A percentile compares a stretch with the other conserved stretches of the same genome.
phyloP scores from a whole-genome alignment of 495 filamentous ascomycete genomes.

The Penicillium egyptiacum region DNA sequence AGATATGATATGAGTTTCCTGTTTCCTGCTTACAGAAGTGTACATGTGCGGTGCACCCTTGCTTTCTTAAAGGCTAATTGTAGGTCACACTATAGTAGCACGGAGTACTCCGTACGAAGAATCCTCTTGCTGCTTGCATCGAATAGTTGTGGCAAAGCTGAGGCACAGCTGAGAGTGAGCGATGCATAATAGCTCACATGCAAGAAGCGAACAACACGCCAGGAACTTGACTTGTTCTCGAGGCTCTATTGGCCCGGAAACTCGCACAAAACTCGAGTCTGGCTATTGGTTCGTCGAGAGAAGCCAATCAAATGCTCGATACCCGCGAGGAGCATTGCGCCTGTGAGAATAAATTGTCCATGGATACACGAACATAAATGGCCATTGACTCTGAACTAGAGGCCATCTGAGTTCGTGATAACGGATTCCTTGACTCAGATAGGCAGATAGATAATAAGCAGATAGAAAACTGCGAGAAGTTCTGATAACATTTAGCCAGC shows the following conservation, averaged over 20 bases:
- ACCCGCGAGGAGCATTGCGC: not conserved
- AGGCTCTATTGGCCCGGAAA: not conserved
- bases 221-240: not conserved
- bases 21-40: not conserved
- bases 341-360: not conserved
- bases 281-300: not conserved
- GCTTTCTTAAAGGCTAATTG: not conserved
- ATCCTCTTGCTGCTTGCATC: not conserved
- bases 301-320: not conserved
- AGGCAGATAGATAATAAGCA: not conserved
- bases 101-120: not conserved
- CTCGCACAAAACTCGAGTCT: no score
- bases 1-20: not conserved
- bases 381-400: no score
- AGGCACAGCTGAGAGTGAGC: not conserved
- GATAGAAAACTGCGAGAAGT: not conserved
- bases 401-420: not conserved
- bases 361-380: not conserved
- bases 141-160: not conserved
- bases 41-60: not conserved
- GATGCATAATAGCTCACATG: not conserved
- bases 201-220: not conserved
- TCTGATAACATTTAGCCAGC: not conserved
- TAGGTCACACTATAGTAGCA: not conserved
- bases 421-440: not conserved